Conservation (phyloP, 2,329 filamentous ascomycete genomes). For the Penicillium paneum region DNA sequence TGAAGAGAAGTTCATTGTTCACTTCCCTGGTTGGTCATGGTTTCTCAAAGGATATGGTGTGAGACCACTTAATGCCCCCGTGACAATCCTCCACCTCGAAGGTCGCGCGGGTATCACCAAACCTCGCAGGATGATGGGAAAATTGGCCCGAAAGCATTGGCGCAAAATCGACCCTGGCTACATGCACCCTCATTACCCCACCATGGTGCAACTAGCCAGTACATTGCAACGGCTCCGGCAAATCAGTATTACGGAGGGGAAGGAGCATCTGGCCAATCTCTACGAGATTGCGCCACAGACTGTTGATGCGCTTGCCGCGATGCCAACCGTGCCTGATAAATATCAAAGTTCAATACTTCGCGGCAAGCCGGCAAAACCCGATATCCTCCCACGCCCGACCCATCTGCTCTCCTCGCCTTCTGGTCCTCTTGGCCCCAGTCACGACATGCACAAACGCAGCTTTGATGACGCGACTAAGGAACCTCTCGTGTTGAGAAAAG, state of each 20-base stretch:
- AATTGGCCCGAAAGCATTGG: slow-evolving; percentile 34
- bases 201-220: slow-evolving; percentile 45
- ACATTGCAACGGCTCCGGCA: slow-evolving; percentile 38
- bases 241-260: slow-evolving; percentile 35
- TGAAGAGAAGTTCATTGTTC: slow-evolving; percentile 73
- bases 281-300: slow-evolving; percentile 36
- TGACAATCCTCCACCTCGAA: slow-evolving; percentile 34
- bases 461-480: neutral
- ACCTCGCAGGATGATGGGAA: slow-evolving; percentile 31
- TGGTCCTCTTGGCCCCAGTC: slow-evolving; percentile 10
- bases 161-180: slow-evolving; percentile 38
- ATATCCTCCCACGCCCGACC: neutral
- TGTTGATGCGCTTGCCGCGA: slow-evolving; percentile 34
- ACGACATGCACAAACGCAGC: neutral
- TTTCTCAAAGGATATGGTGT: slow-evolving; percentile 35
- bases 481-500: neutral
- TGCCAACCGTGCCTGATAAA: slow-evolving; percentile 42
- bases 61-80: slow-evolving; percentile 29
- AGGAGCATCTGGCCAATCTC: slow-evolving; percentile 28
- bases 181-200: slow-evolving; percentile 45
- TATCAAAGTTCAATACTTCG: slow-evolving; percentile 43
- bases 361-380: slow-evolving; percentile 20
- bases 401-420: neutral
- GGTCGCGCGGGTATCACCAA: slow-evolving; percentile 15
- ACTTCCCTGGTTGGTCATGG: slow-evolving; percentile 70